A percentile compares a stretch with the other conserved stretches of the same genome.
Evolutionary conservation across 148 eudicot species (phyloP).

Genomic region (Dysphania ambrosioides): DNA sequence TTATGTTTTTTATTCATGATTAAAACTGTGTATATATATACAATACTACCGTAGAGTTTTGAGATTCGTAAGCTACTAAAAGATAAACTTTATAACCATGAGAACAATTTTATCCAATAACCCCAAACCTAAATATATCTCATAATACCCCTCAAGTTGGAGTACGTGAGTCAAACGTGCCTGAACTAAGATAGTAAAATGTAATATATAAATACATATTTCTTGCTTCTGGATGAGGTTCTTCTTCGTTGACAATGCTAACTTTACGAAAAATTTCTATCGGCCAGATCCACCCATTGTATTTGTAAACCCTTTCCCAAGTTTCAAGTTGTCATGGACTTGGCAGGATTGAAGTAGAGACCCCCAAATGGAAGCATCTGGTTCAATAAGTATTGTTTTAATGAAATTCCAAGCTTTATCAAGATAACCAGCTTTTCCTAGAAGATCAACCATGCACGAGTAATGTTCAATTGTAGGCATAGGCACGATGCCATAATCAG

Average conservation of each 20-base stretch:
- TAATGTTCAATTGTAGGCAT: slow-evolving; percentile 63
- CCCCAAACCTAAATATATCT: too few relatives aligned
- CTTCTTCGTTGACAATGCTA: slow-evolving; percentile 45
- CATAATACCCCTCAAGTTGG: too few relatives aligned
- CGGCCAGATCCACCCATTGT: slow-evolving; percentile 61
- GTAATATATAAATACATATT: too few relatives aligned
- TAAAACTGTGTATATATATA: too few relatives aligned
- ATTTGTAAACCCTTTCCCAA: slow-evolving; percentile 48
- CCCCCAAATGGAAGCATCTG: slow-evolving; percentile 60
- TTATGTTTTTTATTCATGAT: too few relatives aligned
- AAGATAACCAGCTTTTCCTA: slow-evolving; percentile 58
- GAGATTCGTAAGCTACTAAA: too few relatives aligned
- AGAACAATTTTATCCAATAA: too few relatives aligned
- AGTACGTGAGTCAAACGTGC: too few relatives aligned
- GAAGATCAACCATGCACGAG: slow-evolving; percentile 76
- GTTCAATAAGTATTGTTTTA: slow-evolving; percentile 46
- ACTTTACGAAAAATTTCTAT: slow-evolving; percentile 39
- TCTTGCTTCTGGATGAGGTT: slow-evolving; percentile 54
- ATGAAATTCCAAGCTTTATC: slow-evolving; percentile 70
- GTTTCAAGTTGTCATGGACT: slow-evolving; percentile 36
- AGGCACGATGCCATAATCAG: slow-evolving; percentile 37
- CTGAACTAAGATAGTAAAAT: too few relatives aligned
- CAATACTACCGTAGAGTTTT: too few relatives aligned
- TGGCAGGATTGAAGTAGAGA: slow-evolving; percentile 51
- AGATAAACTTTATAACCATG: too few relatives aligned